phyloP scores from a whole-genome alignment of 1,139 yeast genomes.

The Scheffersomyces illinoinensis region DNA sequence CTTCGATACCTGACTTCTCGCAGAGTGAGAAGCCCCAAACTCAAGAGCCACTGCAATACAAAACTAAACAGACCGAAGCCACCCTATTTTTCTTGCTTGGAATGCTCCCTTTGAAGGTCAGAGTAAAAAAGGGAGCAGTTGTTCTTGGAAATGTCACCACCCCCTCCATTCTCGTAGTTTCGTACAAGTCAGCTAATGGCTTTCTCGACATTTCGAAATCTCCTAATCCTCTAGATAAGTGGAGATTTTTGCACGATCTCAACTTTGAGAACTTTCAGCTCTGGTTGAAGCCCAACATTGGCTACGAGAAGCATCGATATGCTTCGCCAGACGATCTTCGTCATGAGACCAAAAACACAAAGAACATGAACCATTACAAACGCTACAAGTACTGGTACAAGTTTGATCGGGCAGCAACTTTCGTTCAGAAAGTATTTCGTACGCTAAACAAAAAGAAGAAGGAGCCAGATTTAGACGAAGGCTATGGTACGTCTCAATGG shows the following conservation, averaged over 20 bases:
- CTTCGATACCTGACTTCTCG: neutral
- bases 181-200: conserved; percentile 60
- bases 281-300: conserved; percentile 68
- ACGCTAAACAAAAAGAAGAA: neutral
- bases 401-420: conserved; percentile 20
- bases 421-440: conserved; percentile 3
- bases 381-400: conserved; percentile 24
- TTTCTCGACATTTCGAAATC: conserved; percentile 58
- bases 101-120: conserved; percentile 58
- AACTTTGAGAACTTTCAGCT: conserved; percentile 53
- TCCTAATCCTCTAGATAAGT: conserved; percentile 53
- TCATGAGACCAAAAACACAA: neutral
- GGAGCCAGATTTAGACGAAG: conserved; percentile 6
- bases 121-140: conserved; percentile 67
- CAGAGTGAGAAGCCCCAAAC: neutral
- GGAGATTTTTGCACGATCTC: conserved; percentile 45
- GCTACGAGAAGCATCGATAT: conserved; percentile 34
- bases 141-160: conserved; percentile 80
- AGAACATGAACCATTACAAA: conserved; percentile 15
- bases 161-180: conserved; percentile 66
- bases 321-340: conserved; percentile 2
- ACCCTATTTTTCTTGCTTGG: conserved; percentile 24
- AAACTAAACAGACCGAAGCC: neutral
- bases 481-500: conserved; percentile 25
- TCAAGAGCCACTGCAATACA: neutral